Conservation (phyloP, 345 rosid species). For the Eucalyptus curtisii region DNA sequence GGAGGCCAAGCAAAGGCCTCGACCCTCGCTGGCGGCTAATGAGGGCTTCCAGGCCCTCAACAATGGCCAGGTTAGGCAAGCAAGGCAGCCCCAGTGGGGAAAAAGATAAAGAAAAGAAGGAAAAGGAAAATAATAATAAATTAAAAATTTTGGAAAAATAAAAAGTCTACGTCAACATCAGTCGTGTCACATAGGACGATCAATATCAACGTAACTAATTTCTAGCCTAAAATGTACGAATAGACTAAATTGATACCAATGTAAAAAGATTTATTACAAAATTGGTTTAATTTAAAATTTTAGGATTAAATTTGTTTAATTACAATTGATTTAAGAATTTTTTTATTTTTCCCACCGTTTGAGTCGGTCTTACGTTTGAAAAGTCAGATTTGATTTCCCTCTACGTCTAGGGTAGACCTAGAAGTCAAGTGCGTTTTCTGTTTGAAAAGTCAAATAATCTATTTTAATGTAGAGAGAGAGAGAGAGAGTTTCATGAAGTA, state of each 20-base stretch:
- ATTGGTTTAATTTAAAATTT: no score
- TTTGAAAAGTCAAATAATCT: neutral
- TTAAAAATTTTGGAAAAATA: accelerated
- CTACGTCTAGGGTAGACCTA: neutral
- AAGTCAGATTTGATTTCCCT: neutral
- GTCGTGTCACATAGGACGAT: accelerated
- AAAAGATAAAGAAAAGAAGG: neutral
- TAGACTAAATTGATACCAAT: neutral
- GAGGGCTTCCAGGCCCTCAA: no score
- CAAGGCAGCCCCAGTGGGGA: no score
- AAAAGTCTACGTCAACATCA: no score
- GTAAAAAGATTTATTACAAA: no score
- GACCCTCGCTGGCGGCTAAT: accelerated
- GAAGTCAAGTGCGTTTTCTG: neutral
- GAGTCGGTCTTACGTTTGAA: neutral
- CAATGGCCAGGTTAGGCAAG: no score
- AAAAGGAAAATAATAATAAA: no score
- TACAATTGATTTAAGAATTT: no score
- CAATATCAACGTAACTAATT: accelerated
- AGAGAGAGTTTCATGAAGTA: neutral
- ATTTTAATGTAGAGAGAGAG: neutral
- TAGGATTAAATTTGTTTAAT: no score
- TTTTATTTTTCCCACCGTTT: no score
- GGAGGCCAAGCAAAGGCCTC: no score
- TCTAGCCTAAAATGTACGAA: neutral